Evolutionary conservation across 352 stramenopile species (phyloP), one percentile per base, ranked within the genome.

Genomic region (Nothophytophthora sp.): DNA sequence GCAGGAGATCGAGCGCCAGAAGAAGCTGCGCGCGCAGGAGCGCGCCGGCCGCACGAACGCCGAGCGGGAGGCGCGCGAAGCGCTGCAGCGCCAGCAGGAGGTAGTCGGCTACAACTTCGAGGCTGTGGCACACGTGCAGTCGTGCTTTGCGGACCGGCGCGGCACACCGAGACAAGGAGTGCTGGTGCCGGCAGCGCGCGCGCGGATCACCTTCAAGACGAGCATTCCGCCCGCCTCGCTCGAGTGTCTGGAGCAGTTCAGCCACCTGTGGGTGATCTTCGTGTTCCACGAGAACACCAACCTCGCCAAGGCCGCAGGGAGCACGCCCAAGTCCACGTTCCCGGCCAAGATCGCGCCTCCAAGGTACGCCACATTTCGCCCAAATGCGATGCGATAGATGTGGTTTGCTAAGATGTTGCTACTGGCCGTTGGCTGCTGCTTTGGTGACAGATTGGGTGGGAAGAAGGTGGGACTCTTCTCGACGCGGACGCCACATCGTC

Each of bases 401-500:
- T 6, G 9, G 20, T 47, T 24, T 45, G 36, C 8, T 43, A 27
- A n/a, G n/a, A 34, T n/a, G 2, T 28, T n/a, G 6, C 19, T 34
- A 19, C 23, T 8, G 12, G 8, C 23, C 24, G 18, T 23, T 42
- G 18, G 5, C 7, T 42, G n/a, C 35, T 42, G 16, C n/a, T 42
- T 9, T 15, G 16, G 8, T 29, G 40, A 19, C 18, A 86, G 81
- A 35, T 70, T 92, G 0, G 73, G 73, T 0, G 86, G 88, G 2
- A 75, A 88, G 41, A 93, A 94, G 51, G 82, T 96, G 32, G 97
- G 97, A 8, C 77, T 99, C 34, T 98, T 99, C 55, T 97, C 95
- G 15, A 99, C 97, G 1, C 76, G 97, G 23, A 97, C 95, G 39
- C 97, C 97, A 11, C 97, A 99, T 66, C 89, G 97, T 18, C 93